Conservation (phyloP, 345 rosid genomes). For the Eucalyptus grandis region DNA sequence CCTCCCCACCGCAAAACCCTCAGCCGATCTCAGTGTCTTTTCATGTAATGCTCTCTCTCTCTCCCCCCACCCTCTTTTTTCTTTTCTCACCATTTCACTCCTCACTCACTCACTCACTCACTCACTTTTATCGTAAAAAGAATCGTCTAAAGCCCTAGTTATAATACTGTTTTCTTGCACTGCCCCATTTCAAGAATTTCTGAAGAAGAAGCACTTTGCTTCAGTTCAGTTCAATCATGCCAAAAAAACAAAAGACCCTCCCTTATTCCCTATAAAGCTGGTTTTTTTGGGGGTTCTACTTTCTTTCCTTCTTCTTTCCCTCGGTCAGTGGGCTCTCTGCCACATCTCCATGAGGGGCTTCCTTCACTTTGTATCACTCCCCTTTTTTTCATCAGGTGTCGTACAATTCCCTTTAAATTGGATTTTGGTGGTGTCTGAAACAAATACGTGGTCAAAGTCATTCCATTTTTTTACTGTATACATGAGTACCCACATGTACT, state of each 20-base stretch:
- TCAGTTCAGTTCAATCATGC: slow-evolving; percentile 40
- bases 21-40: not conserved
- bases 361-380: no score
- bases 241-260: not conserved
- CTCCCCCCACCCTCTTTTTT: no score
- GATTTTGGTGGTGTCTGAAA: not conserved
- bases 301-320: no score
- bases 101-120: not conserved
- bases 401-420: not conserved
- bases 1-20: not conserved
- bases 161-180: not conserved
- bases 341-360: no score
- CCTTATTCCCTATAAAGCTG: slow-evolving; percentile 58
- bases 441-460: slow-evolving; percentile 5
- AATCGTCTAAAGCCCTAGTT: not conserved
- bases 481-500: not conserved
- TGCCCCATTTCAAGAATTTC: not conserved
- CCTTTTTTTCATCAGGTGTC: no score
- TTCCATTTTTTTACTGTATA: slow-evolving; percentile 15
- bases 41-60: not conserved
- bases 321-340: no score
- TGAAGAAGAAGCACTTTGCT: not conserved
- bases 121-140: not conserved
- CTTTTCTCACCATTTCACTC: not conserved
- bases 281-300: not conserved